Base-by-base conservation (phyloP, 2,329 filamentous ascomycete genomes). In the Dactylellina drechsleri region DNA sequence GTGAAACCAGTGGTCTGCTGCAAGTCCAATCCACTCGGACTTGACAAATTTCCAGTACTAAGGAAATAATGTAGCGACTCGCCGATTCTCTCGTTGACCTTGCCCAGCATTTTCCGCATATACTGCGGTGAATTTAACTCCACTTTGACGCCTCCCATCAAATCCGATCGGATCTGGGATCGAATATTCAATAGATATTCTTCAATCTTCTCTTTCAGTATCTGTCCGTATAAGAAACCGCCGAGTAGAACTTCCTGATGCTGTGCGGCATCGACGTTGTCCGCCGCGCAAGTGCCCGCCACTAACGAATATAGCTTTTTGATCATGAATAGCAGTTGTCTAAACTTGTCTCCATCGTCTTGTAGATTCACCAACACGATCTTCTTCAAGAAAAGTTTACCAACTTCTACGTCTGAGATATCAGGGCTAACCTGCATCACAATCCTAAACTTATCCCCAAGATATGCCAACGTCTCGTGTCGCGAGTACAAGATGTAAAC, bases 1-100 rank as follows among this genome's bases (percentile, higher is more conserved):
- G 92, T 96, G 82, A 96, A 99, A 77, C 95, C 95, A 12, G 94
- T 95, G 0, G 91, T 90, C 82, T 99, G 95, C 81, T 98, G 95
- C 80, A 97, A 83, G 86, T 99, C 95, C 47, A 99, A 86, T 77
- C 95, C 95, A 31, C 92, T 96, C 13, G 92, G 90, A 84, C 92
- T 96, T 80, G 92, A 89, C 53, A 99, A 84, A 80, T 99, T 99
- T 78, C 95, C 95, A 0, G 95, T 99, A 0, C 94, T 96, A 76
- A 99, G 84, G 83, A 99, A 99, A 82, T 99, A 99, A 81, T 97
- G 93, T 77, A 99, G 84, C 1, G 89, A 89, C 79, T 91, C 89
- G 73, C 93, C 95, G 10, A 99, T 84, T 78, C 96, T 95, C 82
- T 96, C 92, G 80, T 94, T 96, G 15, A 91, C 91, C 77, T 90